phyloP scores from a whole-genome alignment of 73 alveolate species.

The Tetrahymena thermophila region DNA sequence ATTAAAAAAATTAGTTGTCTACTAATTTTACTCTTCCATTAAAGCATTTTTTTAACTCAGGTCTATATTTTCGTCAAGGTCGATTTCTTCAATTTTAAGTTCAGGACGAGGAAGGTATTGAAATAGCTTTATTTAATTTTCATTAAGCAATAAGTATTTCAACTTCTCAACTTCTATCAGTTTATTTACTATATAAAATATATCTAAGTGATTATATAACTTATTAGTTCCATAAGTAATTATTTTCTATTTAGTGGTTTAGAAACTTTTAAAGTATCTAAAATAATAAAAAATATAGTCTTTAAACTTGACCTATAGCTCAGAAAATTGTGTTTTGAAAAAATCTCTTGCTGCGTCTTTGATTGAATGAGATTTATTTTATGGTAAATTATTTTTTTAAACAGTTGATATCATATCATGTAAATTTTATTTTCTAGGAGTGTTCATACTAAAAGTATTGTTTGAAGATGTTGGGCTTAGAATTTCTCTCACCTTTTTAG shows the following conservation, averaged over 20 bases:
- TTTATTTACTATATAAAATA: not conserved
- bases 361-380: too few species aligned
- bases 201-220: not conserved
- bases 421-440: too few species aligned
- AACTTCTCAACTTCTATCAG: not conserved
- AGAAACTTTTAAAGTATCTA: not conserved
- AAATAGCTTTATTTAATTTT: not conserved
- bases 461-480: too few species aligned
- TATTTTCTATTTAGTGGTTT: not conserved
- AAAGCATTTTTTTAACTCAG: not conserved
- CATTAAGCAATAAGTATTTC: not conserved
- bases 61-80: not conserved
- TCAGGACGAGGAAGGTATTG: not conserved
- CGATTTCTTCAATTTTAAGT: not conserved
- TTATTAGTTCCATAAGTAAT: not conserved
- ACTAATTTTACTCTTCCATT: not conserved
- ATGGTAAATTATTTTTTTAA: not conserved
- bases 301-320: not conserved
- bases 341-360: not conserved
- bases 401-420: too few species aligned
- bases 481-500: not conserved
- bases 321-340: not conserved
- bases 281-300: not conserved
- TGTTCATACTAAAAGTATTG: not conserved
- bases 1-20: too few species aligned